Percentiles rank a stretch among this genome's conserved stretches.
Evolutionary conservation across 2,329 filamentous ascomycete genomes (phyloP).

Genomic region (Fusarium multiceps): DNA sequence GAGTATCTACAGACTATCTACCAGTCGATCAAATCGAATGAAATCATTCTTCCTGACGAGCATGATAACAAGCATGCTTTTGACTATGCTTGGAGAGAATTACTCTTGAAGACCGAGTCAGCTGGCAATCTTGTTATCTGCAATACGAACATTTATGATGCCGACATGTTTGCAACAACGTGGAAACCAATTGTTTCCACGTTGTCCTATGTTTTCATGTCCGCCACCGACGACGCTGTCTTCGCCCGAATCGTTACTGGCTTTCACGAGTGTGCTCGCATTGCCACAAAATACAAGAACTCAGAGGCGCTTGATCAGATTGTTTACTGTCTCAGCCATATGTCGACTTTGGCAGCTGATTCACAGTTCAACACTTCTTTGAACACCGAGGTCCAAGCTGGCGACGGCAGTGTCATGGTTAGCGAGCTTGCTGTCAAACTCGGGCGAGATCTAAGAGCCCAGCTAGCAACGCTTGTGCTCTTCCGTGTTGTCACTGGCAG

Average conservation of each 20-base stretch:
- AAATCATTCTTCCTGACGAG: slow-evolving; percentile 97
- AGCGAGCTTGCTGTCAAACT: slow-evolving; percentile 97
- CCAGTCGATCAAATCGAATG: slow-evolving; percentile 89
- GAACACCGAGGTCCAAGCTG: slow-evolving; percentile 95
- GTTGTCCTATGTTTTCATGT: slow-evolving; percentile 98
- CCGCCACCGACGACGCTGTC: slow-evolving; percentile 94
- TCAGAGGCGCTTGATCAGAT: slow-evolving; percentile 93
- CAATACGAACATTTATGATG: slow-evolving; percentile 94
- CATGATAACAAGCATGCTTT: slow-evolving; percentile 97
- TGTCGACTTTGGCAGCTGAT: slow-evolving; percentile 86
- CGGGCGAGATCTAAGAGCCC: slow-evolving; percentile 91
- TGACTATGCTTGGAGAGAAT: slow-evolving; percentile 96
- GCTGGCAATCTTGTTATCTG: slow-evolving; percentile 80
- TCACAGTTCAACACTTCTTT: slow-evolving; percentile 82
- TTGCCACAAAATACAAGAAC: slow-evolving; percentile 85
- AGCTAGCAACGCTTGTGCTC: slow-evolving; percentile 92
- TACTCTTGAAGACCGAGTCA: slow-evolving; percentile 84
- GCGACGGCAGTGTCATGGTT: slow-evolving; percentile 95
- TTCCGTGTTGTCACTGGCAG: slow-evolving; percentile 92
- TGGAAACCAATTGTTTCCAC: slow-evolving; percentile 97
- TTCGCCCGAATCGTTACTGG: slow-evolving; percentile 93
- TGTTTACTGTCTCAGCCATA: slow-evolving; percentile 87
- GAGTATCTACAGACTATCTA: slow-evolving; percentile 89
- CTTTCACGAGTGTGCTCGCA: slow-evolving; percentile 95
- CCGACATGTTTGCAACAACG: slow-evolving; percentile 95